Evolutionary conservation across 768 basidiomycete genomes (phyloP).

Genomic region (Tulasnella sp.): DNA sequence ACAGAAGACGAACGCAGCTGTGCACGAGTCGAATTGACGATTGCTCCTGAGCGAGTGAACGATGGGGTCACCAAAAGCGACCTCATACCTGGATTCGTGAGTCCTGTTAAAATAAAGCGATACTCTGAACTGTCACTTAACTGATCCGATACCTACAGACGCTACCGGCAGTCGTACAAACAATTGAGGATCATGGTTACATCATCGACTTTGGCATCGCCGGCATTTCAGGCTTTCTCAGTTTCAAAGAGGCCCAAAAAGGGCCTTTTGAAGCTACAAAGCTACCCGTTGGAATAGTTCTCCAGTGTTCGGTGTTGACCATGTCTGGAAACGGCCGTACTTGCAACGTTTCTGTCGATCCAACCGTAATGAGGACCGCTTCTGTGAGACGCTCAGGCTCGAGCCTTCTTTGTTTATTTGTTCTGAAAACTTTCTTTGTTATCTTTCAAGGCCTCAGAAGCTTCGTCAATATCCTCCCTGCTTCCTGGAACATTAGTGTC

Average conservation of each 20-base stretch:
- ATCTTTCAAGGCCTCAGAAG: conserved; percentile 52
- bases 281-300: conserved; percentile 53
- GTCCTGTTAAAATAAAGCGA: conserved; percentile 28
- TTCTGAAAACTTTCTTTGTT: background rate
- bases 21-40: conserved; percentile 72
- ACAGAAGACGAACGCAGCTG: conserved; percentile 52
- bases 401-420: conserved; percentile 1
- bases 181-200: conserved; percentile 92
- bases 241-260: conserved; percentile 58
- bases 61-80: conserved; percentile 68
- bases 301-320: conserved; percentile 57
- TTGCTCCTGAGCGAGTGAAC: conserved; percentile 79
- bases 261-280: conserved; percentile 23
- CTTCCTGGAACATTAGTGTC: conserved; percentile 81
- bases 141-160: conserved; percentile 37
- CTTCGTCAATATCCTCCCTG: conserved; percentile 66
- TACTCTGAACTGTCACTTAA: background rate
- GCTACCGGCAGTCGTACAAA: conserved; percentile 64
- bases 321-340: conserved; percentile 69
- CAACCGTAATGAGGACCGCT: conserved; percentile 38
- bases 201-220: conserved; percentile 73
- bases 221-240: conserved; percentile 73
- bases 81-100: conserved; percentile 60
- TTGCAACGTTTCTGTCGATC: conserved; percentile 55
- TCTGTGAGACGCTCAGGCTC: conserved; percentile 35